Evolutionary conservation across 75 land plant species (phyloP).

Genomic region (Ceratopteris richardii): DNA sequence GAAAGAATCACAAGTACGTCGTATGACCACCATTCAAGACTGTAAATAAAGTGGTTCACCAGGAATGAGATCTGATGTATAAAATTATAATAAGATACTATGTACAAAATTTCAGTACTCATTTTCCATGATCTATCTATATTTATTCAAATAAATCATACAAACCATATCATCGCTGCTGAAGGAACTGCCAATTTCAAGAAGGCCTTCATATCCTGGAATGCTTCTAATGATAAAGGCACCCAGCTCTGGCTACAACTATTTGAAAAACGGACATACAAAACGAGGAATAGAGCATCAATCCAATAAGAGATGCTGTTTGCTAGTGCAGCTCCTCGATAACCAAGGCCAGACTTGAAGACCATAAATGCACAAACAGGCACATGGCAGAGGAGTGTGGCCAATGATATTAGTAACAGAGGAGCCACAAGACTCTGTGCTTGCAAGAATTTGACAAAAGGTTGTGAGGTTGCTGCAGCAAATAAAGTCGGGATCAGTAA

Average conservation of each 20-base stretch:
- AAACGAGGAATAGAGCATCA: slow-evolving; percentile 11
- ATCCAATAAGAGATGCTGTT: slow-evolving; percentile 25
- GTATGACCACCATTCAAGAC: slow-evolving; percentile 69
- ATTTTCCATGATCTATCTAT: background rate
- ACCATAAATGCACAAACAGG: slow-evolving; percentile 27
- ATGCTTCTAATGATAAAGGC: slow-evolving; percentile 19
- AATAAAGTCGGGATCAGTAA: slow-evolving; percentile 16
- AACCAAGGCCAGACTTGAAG: slow-evolving; percentile 15
- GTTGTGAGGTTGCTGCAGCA: slow-evolving; percentile 8
- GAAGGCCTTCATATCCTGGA: slow-evolving; percentile 12
- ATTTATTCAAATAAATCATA: no score
- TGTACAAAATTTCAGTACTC: background rate
- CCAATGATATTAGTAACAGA: slow-evolving; percentile 10
- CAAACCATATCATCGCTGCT: slow-evolving; percentile 18
- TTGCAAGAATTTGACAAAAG: slow-evolving; percentile 23
- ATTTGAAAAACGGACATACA: slow-evolving; percentile 7
- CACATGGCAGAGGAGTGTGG: slow-evolving; percentile 12
- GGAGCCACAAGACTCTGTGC: slow-evolving; percentile 22
- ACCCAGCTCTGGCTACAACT: slow-evolving; percentile 19
- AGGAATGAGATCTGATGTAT: background rate
- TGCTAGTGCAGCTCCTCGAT: slow-evolving; percentile 24
- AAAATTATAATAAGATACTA: background rate
- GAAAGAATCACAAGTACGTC: slow-evolving; percentile 55
- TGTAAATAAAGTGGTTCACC: slow-evolving; percentile 16
- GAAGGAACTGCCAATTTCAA: slow-evolving; percentile 16